A percentile compares a stretch with the other conserved stretches of the same genome.
phyloP scores from a whole-genome alignment of 495 filamentous ascomycete species.

The Penicillium egyptiacum region DNA sequence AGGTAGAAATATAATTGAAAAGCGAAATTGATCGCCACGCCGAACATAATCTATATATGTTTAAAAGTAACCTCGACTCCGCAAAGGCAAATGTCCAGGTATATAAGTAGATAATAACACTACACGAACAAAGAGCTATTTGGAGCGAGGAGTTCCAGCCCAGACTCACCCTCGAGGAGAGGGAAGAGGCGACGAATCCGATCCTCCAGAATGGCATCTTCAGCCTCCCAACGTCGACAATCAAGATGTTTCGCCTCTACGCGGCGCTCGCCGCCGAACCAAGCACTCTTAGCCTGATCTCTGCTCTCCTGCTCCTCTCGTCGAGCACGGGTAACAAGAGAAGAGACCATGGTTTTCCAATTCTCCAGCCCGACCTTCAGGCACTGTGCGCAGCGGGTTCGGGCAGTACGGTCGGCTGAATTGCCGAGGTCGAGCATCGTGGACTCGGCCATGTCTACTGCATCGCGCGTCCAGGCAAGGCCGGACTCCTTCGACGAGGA shows the following conservation, averaged over 20 bases:
- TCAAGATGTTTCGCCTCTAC: slow-evolving; percentile 30
- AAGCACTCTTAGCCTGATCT: slow-evolving; percentile 41
- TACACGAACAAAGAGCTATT: slow-evolving; percentile 40
- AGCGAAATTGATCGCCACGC: not conserved
- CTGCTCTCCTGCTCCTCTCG: slow-evolving; percentile 39
- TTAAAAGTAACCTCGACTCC: not conserved
- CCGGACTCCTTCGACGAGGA: slow-evolving; percentile 61
- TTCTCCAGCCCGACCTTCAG: slow-evolving; percentile 69
- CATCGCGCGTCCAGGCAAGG: slow-evolving; percentile 81
- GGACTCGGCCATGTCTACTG: slow-evolving; percentile 66
- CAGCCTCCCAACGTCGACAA: slow-evolving; percentile 42
- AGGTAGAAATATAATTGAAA: not conserved
- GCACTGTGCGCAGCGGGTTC: slow-evolving; percentile 68
- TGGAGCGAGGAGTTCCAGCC: slow-evolving; percentile 32
- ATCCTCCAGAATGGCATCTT: slow-evolving; percentile 43
- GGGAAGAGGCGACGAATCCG: slow-evolving; percentile 34
- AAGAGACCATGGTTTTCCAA: slow-evolving; percentile 68
- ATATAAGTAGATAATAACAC: slow-evolving; percentile 22
- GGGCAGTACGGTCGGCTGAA: slow-evolving; percentile 42
- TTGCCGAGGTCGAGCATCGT: slow-evolving; percentile 39
- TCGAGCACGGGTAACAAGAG: slow-evolving; percentile 54
- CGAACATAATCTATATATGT: not conserved
- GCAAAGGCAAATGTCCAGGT: not conserved
- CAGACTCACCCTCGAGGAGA: slow-evolving; percentile 35
- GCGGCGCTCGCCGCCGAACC: slow-evolving; percentile 49